Evolutionary conservation across 345 rosid genomes (phyloP).

Genomic region (Geranium brycei): DNA sequence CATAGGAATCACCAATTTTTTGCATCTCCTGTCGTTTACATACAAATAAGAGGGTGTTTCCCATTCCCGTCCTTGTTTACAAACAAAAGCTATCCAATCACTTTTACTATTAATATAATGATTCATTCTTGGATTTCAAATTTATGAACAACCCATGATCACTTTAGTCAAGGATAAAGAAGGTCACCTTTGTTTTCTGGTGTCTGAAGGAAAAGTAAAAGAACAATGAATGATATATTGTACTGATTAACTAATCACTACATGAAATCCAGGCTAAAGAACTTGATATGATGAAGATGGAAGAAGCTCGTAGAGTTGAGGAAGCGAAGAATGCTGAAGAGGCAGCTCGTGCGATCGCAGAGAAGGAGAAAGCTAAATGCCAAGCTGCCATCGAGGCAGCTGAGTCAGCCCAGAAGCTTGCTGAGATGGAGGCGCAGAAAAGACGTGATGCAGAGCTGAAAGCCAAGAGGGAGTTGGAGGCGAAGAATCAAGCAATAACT

Average conservation of each 20-base stretch:
- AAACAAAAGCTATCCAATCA: too few species aligned
- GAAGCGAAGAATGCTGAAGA: constrained; percentile 65
- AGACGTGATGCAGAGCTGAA: constrained; percentile 59
- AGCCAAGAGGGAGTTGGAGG: constrained; percentile 54
- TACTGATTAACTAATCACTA: not conserved
- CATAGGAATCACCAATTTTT: too few species aligned
- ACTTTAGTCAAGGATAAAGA: too few species aligned
- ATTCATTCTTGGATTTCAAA: too few species aligned
- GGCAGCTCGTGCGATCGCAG: constrained; percentile 62
- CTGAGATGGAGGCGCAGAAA: constrained; percentile 52
- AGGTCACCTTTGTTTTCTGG: too few species aligned
- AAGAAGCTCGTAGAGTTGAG: constrained; percentile 55
- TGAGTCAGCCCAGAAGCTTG: constrained; percentile 57
- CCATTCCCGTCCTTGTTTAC: too few species aligned
- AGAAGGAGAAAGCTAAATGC: constrained; percentile 81
- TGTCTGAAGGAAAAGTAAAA: too few species aligned
- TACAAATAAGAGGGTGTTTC: too few species aligned
- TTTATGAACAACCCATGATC: too few species aligned
- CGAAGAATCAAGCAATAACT: constrained; percentile 55
- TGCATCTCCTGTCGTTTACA: too few species aligned
- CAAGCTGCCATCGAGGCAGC: constrained; percentile 78
- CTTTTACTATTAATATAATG: too few species aligned
- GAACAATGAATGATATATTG: too few species aligned
- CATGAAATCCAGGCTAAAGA: constrained; percentile 45
- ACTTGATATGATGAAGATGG: constrained; percentile 53